Conservation (phyloP, 1,139 yeast species). For the Nakaseomyces bracarensis region DNA sequence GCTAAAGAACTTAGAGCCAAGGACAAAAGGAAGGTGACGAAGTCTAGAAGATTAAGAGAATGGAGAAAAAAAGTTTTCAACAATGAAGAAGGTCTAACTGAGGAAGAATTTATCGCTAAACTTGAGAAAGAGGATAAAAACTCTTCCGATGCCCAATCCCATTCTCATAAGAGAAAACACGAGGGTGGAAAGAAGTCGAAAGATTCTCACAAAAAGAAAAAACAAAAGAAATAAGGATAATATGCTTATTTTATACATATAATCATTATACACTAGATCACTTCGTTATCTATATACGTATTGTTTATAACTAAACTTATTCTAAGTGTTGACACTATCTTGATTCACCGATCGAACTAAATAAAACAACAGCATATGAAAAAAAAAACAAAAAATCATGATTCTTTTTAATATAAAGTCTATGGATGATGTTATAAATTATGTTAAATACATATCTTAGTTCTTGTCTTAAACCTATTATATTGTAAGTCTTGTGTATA, state of each 20-base stretch:
- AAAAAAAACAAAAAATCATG: too few relatives aligned
- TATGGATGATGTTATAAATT: too few relatives aligned
- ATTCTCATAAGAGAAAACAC: conserved; percentile 6
- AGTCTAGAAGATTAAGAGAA: conserved; percentile 71
- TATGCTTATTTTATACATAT: too few relatives aligned
- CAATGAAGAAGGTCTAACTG: conserved; percentile 49
- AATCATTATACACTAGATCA: too few relatives aligned
- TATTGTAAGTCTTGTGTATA: conserved; percentile 5
- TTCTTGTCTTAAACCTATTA: too few relatives aligned
- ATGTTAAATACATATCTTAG: too few relatives aligned
- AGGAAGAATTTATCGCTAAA: conserved; percentile 4
- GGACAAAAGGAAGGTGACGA: conserved; percentile 78
- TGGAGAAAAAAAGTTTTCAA: conserved; percentile 85
- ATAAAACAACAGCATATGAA: too few relatives aligned
- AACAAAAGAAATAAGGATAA: conserved; percentile 2
- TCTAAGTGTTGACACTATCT: too few relatives aligned
- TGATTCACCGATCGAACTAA: too few relatives aligned
- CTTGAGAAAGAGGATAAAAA: conserved; percentile 3
- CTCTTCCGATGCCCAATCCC: not conserved
- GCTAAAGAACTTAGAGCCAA: conserved; percentile 61
- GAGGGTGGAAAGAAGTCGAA: conserved; percentile 4
- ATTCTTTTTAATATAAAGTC: too few relatives aligned
- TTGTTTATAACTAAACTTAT: too few relatives aligned
- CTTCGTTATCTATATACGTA: too few relatives aligned
- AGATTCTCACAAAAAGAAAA: conserved; percentile 4